phyloP scores from a whole-genome alignment of 2,329 filamentous ascomycete species.

The Dryadomyces quercus-mongolicae region DNA sequence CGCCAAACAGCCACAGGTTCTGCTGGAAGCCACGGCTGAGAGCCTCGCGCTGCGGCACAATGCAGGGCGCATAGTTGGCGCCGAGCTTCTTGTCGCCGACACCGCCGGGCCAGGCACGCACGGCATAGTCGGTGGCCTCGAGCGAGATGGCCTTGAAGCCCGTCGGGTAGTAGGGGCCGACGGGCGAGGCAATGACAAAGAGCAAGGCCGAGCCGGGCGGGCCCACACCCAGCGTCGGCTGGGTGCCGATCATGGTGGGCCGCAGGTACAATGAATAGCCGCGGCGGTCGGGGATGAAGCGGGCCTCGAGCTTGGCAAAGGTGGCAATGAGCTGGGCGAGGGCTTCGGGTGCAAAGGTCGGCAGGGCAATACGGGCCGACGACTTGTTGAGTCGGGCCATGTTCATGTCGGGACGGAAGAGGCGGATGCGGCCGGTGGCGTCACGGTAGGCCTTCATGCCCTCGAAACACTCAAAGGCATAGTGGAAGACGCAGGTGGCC shows the following conservation, averaged over 20 bases:
- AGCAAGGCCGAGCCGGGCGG: slow-evolving; percentile 86
- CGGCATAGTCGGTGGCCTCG: slow-evolving; percentile 92
- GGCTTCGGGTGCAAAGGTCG: slow-evolving; percentile 63
- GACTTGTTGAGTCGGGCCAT: slow-evolving; percentile 93
- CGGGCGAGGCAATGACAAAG: slow-evolving; percentile 90
- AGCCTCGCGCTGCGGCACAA: slow-evolving; percentile 89
- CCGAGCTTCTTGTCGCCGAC: slow-evolving; percentile 98
- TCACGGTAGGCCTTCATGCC: slow-evolving; percentile 99
- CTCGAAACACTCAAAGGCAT: slow-evolving; percentile 96
- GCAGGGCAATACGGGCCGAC: slow-evolving; percentile 79
- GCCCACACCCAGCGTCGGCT: slow-evolving; percentile 83
- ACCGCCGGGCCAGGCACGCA: slow-evolving; percentile 94
- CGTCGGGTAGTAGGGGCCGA: slow-evolving; percentile 95
- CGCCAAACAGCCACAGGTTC: slow-evolving; percentile 94
- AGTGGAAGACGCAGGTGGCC: slow-evolving; percentile 95
- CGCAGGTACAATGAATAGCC: slow-evolving; percentile 94
- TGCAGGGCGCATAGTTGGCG: slow-evolving; percentile 98
- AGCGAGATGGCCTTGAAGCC: slow-evolving; percentile 96
- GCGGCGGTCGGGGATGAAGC: slow-evolving; percentile 76
- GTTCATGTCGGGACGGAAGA: slow-evolving; percentile 94
- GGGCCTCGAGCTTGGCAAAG: slow-evolving; percentile 68
- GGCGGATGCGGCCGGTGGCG: slow-evolving; percentile 59
- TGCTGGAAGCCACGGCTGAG: slow-evolving; percentile 90
- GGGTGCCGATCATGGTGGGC: slow-evolving; percentile 94
- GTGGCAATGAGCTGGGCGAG: slow-evolving; percentile 73